A percentile compares a stretch with the other conserved stretches of the same genome.
These are phyloP conservation scores for Lophiotrema nucula DNA, from an alignment of 495 filamentous ascomycete species.

Conservation along the genomic window DNA sequence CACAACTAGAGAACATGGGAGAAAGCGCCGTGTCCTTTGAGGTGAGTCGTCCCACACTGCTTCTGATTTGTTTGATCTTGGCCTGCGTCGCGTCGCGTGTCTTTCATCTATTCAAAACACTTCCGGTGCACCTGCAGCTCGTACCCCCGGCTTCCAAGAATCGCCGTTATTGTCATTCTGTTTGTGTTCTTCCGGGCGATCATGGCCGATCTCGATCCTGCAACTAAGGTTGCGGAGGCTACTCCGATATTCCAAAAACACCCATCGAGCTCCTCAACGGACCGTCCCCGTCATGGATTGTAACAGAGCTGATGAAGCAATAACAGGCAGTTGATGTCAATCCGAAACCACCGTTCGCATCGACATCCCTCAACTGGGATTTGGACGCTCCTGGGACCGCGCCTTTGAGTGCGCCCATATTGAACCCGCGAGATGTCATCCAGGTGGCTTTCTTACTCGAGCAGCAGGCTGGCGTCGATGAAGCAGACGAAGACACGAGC, in stretches of 20 bases:
- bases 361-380: constrained; percentile 61
- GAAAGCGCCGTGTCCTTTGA: constrained; percentile 65
- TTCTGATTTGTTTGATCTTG: not conserved
- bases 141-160: too few relatives aligned
- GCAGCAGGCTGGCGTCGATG: constrained; percentile 55
- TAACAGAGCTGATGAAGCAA: constrained; percentile 4
- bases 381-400: constrained; percentile 37
- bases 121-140: constrained; percentile 34
- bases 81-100: not conserved
- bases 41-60: constrained; percentile 42
- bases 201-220: constrained; percentile 19
- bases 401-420: constrained; percentile 53
- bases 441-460: constrained; percentile 89
- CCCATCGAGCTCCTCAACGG: too few relatives aligned
- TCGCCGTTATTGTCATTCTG: too few relatives aligned
- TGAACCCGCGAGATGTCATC: constrained; percentile 82
- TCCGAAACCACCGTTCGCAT: constrained; percentile 56
- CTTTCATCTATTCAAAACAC: constrained; percentile 11
- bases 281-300: too few relatives aligned
- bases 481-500: constrained; percentile 42
- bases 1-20: constrained; percentile 90
- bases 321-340: constrained; percentile 52
- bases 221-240: constrained; percentile 37
- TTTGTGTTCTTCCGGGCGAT: too few relatives aligned
- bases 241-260: not conserved